Base-by-base conservation (phyloP, 169 alveolate species). In the Plasmodium falciparum region DNA sequence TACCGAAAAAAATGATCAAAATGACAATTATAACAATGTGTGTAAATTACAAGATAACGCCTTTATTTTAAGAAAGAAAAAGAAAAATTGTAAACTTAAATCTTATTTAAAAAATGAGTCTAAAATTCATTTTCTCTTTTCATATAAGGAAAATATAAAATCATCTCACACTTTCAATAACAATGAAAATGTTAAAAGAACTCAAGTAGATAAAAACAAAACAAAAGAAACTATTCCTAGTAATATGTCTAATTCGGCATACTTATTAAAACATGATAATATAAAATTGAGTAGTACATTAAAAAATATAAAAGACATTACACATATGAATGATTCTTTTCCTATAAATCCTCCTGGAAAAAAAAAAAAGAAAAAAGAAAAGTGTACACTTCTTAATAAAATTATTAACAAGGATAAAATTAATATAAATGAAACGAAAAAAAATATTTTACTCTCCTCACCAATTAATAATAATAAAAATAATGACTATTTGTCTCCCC, bases 101-200 rank as follows among this genome's bases (percentile, higher is more conserved):
- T 80, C 80, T 58, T 80, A 80, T 69, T 80, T 80, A 59, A 80
- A 80, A 80, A 67, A 80, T 69, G 72, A 80, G 70, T 80, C 90
- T 20, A 58, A 62, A 80, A 54, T 80, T 69, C 29, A 80, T 80
- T 47, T 7, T 54, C 58, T 66, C 63, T 66, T 80, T 15, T 58
- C 50, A 80, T 52, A 49, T 52, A 13, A 15, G 39, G 70, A 54
- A 66, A 54, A 56, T 33, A 67, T 54, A 13, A 80, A 80, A 54
- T 49, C 49, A 54, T 26, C 22, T 6, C 33, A 54, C 7, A 13
- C 5, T 56, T 56, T 70, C 3, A 80, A 80, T 15, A 67, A 49
- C 29, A 24, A 22, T 67, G 69, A 65, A 52, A 0, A 33, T 65
- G 47, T 15, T 8, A 76, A 76, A 33, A 24, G 49, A 69, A 11